Base-by-base conservation (phyloP, 2,329 filamentous ascomycete genomes). In the Ascochyta pisi region DNA sequence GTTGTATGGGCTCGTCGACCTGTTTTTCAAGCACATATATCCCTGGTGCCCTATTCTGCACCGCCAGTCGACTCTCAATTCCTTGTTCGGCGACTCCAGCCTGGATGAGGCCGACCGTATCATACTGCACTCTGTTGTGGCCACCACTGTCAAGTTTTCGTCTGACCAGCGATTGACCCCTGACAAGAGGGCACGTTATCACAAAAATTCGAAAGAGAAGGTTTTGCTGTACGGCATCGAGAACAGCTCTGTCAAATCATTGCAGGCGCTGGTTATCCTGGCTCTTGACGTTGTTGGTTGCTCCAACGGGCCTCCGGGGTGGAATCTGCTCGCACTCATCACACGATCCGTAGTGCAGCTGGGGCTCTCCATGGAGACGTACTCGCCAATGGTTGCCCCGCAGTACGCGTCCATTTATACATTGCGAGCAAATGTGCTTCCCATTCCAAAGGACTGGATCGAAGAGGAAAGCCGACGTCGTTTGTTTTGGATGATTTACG, bases 401-500 rank as follows among this genome's bases (percentile, higher is more conserved):
- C 84, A 87, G 51, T 92, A 89, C 71, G 87, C 89, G 2, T 96
- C 93, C 0, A 96, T 96, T 42, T 96, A 96, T 71, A 96, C 92
- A 0, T 79, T 96, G 40, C 84, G 92, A 50, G 91, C 92, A 15
- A 93, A 93, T 79, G 88, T 94, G 3, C 80, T 96, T 0, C 90
- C 92, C 0, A 92, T 96, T 58, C 85, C 93, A 0, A 87, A 86
- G 46, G 90, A 92, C 58, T 96, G 93, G 75, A 89, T 96, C 52
- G 92, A 96, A 71, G 93, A 96, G 58, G 93, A 97, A 74, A 90
- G 90, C 38, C 83, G 92, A 26, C 84, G 93, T 26, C 83, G 93
- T 24, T 80, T 96, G 1, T 96, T 97, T 74, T 97, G 93, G 93
- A 94, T 96, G 87, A 88, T 96, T 10, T 97, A 96, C 70, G 78